These are phyloP conservation scores for Chaetomium fimeti DNA, from an alignment of 495 filamentous ascomycete species.

Conservation along the genomic window DNA sequence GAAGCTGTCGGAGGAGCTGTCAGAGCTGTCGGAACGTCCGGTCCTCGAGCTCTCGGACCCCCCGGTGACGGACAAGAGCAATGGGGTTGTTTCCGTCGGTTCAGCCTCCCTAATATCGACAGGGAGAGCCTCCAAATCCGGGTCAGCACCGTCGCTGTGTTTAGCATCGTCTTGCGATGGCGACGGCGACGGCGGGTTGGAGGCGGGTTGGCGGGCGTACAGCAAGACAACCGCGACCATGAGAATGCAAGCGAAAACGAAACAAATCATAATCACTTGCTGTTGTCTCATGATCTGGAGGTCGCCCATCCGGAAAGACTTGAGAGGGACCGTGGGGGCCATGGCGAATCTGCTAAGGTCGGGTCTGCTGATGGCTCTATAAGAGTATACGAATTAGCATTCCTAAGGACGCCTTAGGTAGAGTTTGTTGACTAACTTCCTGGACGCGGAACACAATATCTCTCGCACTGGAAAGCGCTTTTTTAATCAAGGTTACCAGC, in stretches of 20 bases:
- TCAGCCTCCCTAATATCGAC: background rate
- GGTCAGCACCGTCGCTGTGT: background rate
- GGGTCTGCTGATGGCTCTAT: no score
- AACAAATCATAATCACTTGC: background rate
- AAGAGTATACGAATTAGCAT: no score
- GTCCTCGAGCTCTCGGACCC: background rate
- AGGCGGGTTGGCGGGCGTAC: background rate
- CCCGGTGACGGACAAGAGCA: constrained; percentile 1
- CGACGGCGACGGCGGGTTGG: background rate
- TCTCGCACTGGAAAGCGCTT: no score
- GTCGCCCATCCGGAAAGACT: background rate
- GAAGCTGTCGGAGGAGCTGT: no score
- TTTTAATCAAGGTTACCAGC: no score
- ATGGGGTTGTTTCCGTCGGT: constrained; percentile 1
- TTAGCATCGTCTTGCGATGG: no score
- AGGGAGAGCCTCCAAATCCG: background rate
- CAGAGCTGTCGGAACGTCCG: background rate
- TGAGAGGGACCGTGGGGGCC: background rate
- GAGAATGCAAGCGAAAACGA: background rate
- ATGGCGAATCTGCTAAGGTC: no score
- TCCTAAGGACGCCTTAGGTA: no score
- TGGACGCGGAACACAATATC: no score
- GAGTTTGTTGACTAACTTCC: no score
- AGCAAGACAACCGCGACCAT: background rate
- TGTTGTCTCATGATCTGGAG: background rate